A percentile compares a stretch with the other conserved stretches of the same genome.
Evolutionary conservation across 73 alveolate genomes (phyloP).

Genomic region (Vitrella brassicaformis): DNA sequence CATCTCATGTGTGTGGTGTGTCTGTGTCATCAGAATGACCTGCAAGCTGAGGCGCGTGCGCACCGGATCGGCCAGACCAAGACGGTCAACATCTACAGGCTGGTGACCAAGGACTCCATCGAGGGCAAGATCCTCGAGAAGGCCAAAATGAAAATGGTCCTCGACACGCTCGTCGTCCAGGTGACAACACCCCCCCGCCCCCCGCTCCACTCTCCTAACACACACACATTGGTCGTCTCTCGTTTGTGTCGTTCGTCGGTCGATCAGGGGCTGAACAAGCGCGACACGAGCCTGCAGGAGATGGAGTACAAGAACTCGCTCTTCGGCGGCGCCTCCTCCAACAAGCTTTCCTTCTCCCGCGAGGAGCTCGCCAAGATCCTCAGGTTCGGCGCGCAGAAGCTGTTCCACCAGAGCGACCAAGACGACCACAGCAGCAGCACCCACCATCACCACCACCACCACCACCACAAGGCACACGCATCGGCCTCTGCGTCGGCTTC

Average conservation of each 20-base stretch:
- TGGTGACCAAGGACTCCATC: conserved; percentile 82
- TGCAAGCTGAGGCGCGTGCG: conserved; percentile 96
- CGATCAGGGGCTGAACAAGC: background rate
- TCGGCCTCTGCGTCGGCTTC: too few species aligned
- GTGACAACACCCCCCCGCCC: too few species aligned
- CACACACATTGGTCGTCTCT: background rate
- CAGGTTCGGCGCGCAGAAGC: background rate
- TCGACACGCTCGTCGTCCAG: conserved; percentile 86
- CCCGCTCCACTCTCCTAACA: too few species aligned
- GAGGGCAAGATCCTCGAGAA: conserved; percentile 95
- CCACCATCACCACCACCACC: too few species aligned
- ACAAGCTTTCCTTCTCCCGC: background rate
- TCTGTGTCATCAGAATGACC: conserved; percentile 38
- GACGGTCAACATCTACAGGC: conserved; percentile 82
- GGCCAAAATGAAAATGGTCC: conserved; percentile 79
- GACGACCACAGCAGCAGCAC: too few species aligned
- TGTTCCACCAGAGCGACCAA: too few species aligned
- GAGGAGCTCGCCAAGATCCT: background rate
- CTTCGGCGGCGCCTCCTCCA: background rate
- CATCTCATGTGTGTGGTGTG: too few species aligned
- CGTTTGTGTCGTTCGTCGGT: background rate
- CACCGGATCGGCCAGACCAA: conserved; percentile 95
- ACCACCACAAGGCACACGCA: too few species aligned
- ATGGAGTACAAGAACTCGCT: too few species aligned
- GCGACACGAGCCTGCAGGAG: background rate